A percentile compares a stretch with the other conserved stretches of the same genome.
Conservation (phyloP, 2,329 filamentous ascomycete species). For the Verticillium tricorpus region DNA sequence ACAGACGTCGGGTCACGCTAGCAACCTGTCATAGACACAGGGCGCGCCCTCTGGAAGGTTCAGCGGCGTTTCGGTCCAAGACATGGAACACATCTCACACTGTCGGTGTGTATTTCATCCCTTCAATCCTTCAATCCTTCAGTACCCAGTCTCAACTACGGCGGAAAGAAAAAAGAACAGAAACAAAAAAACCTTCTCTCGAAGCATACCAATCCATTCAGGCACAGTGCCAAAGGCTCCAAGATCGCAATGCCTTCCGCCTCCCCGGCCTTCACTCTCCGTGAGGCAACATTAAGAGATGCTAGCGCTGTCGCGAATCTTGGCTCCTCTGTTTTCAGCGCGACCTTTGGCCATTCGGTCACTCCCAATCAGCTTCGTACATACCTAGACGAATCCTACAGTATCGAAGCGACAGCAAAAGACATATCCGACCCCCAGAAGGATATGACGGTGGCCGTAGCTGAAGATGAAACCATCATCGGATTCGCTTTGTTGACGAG, state of each 20-base stretch:
- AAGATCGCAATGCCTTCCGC: neutral
- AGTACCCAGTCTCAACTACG: too few species aligned
- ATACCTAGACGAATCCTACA: constrained; percentile 34
- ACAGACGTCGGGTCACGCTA: too few species aligned
- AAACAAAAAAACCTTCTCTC: too few species aligned
- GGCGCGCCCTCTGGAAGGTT: too few species aligned
- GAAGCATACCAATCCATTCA: too few species aligned
- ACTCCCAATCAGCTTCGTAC: constrained; percentile 27
- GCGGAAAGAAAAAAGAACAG: too few species aligned
- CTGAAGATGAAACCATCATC: constrained; percentile 17
- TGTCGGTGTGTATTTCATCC: too few species aligned
- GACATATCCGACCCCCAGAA: constrained; percentile 19
- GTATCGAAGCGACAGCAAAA: constrained; percentile 21
- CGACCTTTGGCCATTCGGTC: constrained; percentile 37
- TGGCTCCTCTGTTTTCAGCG: constrained; percentile 29
- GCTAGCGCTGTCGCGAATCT: constrained; percentile 24
- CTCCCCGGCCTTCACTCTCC: constrained; percentile 13
- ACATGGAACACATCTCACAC: too few species aligned
- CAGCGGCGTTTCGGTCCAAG: too few species aligned
- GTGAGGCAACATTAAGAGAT: constrained; percentile 21
- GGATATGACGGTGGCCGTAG: constrained; percentile 19
- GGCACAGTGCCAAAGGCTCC: neutral
- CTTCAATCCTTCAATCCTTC: too few species aligned
- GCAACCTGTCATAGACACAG: too few species aligned
- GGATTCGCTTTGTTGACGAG: constrained; percentile 37